Evolutionary conservation across 192 early-diverging fungal genomes (phyloP).

Genomic region (Cetraspora pellucida): DNA sequence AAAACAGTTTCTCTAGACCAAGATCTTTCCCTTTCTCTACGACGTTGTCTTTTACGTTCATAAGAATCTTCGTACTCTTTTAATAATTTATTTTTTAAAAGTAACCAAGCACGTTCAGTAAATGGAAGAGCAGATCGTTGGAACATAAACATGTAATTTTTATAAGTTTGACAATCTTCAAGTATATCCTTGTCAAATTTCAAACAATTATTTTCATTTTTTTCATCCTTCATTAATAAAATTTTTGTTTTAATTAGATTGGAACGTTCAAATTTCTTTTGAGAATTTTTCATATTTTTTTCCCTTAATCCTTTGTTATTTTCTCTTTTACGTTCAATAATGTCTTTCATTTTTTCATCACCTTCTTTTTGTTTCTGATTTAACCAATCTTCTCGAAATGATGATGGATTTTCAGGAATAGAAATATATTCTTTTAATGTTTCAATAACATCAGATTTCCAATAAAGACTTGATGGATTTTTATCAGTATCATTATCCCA

Average conservation of each 20-base stretch:
- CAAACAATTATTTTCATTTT: not conserved
- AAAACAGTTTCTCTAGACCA: not conserved
- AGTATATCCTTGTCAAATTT: not conserved
- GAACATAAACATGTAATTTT: not conserved
- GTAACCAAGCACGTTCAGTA: constrained; percentile 18
- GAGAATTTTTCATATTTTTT: not conserved
- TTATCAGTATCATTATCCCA: not conserved
- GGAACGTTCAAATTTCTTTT: not conserved
- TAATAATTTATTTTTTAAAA: constrained; percentile 15
- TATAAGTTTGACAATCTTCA: not conserved
- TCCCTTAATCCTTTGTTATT: not conserved
- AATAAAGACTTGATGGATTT: not conserved
- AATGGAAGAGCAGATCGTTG: constrained; percentile 4
- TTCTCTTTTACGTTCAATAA: not conserved
- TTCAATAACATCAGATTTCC: not conserved
- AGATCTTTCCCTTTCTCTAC: not conserved
- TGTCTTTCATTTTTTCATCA: not conserved
- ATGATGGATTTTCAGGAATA: not conserved
- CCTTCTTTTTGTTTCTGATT: not conserved
- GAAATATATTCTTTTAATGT: not conserved
- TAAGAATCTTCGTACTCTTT: constrained; percentile 2
- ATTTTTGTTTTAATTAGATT: constrained; percentile 2
- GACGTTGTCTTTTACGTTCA: not conserved
- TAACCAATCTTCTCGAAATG: not conserved
- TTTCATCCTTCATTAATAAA: not conserved